These are phyloP conservation scores for Pythium rhizo-oryzae DNA, from an alignment of 352 stramenopile species.

Conservation along the genomic window DNA sequence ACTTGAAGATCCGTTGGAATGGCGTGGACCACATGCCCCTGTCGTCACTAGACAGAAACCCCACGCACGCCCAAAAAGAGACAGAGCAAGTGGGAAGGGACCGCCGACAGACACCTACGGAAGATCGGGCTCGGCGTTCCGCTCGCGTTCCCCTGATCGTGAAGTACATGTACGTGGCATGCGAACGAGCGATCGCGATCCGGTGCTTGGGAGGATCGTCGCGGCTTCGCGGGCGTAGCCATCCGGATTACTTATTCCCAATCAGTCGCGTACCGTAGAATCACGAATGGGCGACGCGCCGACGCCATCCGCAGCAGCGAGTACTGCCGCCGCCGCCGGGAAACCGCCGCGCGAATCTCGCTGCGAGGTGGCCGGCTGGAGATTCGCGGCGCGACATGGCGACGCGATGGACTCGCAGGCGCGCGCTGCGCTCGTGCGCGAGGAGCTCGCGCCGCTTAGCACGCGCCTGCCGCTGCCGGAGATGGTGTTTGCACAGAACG, in stretches of 20 bases:
- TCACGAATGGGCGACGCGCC: constrained; percentile 13
- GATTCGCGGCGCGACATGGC: constrained; percentile 38
- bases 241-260: background rate
- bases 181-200: background rate
- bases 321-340: background rate
- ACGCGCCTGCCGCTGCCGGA: constrained; percentile 52
- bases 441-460: constrained; percentile 31
- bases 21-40: constrained; percentile 16
- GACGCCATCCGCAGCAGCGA: too few relatives aligned
- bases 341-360: constrained; percentile 23
- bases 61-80: too few relatives aligned
- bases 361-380: constrained; percentile 45
- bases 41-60: background rate
- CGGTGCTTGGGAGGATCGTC: background rate
- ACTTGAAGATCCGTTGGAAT: constrained; percentile 23
- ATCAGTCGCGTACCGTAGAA: background rate
- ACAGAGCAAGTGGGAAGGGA: background rate
- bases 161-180: constrained; percentile 17
- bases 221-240: background rate
- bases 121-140: background rate
- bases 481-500: constrained; percentile 56
- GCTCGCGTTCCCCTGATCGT: background rate
- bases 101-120: too few relatives aligned
- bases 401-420: constrained; percentile 48
- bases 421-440: constrained; percentile 33